Conservation (phyloP, 306 rosid genomes). For the Vigna nakashimae region DNA sequence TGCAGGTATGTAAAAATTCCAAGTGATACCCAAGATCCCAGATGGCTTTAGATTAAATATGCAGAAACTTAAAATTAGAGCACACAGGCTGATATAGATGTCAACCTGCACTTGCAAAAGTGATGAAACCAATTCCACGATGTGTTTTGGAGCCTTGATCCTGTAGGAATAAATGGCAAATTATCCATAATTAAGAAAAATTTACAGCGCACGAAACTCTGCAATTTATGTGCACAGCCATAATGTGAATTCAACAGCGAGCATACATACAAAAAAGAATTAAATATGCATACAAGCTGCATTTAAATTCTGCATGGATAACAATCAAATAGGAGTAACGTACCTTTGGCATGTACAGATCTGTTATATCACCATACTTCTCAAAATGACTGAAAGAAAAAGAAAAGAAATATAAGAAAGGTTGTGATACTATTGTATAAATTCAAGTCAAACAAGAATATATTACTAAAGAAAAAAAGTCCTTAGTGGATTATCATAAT, state of each 20-base stretch:
- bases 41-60: background rate
- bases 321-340: constrained; percentile 32
- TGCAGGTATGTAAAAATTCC: constrained; percentile 1
- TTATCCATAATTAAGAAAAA: constrained; percentile 10
- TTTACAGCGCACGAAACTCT: background rate
- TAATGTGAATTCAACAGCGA: background rate
- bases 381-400: constrained; percentile 85
- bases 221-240: constrained; percentile 17
- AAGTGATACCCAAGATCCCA: background rate
- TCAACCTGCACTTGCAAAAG: constrained; percentile 93
- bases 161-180: constrained; percentile 54
- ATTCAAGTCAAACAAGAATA: background rate
- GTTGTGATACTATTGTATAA: constrained; percentile 4
- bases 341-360: constrained; percentile 99
- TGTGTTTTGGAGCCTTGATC: constrained; percentile 90
- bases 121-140: constrained; percentile 97
- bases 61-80: constrained; percentile 19
- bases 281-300: constrained; percentile 8
- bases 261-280: background rate
- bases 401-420: background rate
- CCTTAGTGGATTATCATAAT: background rate
- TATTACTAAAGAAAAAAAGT: background rate
- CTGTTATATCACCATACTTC: constrained; percentile 96
- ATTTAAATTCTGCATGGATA: constrained; percentile 16
- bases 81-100: constrained; percentile 16